A percentile compares a stretch with the other conserved stretches of the same genome.
Conservation (phyloP, 139 green algal genomes). For the Coelastrella sp. region DNA sequence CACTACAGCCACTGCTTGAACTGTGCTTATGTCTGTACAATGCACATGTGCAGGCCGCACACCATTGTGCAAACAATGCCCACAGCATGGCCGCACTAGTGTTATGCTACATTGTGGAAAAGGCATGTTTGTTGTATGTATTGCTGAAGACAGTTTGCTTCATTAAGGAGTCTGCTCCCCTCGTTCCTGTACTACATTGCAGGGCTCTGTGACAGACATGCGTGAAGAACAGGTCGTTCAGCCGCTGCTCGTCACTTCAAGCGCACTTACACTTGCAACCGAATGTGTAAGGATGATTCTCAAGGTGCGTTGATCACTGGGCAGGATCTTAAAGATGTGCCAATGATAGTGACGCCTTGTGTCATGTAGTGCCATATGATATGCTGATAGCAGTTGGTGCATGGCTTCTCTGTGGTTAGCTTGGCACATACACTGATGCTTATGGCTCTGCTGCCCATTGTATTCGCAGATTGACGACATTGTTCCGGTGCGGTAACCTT, state of each 20-base stretch:
- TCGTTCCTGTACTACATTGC: neutral
- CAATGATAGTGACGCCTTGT: neutral
- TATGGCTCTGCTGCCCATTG: neutral
- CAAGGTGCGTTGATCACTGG: conserved; percentile 70
- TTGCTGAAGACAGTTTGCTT: too few species aligned
- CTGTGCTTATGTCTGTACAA: too few species aligned
- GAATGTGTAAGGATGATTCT: conserved; percentile 98
- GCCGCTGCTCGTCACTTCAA: conserved; percentile 93
- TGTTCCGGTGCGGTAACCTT: conserved; percentile 77
- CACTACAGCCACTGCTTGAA: too few species aligned
- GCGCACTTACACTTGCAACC: conserved; percentile 91
- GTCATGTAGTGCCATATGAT: neutral
- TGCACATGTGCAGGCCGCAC: too few species aligned
- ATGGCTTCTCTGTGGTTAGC: neutral
- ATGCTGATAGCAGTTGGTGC: neutral
- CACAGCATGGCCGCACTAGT: too few species aligned
- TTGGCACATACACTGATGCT: neutral
- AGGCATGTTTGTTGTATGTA: too few species aligned
- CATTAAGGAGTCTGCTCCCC: too few species aligned
- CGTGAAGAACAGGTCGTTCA: conserved; percentile 96
- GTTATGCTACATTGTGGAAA: too few species aligned
- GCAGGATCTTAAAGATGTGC: neutral
- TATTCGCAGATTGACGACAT: conserved; percentile 91
- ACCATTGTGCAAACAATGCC: too few species aligned
- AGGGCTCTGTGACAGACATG: conserved; percentile 95